Evolutionary conservation across 2,329 filamentous ascomycete genomes (phyloP).

Genomic region (Thielaviopsis punctulata): DNA sequence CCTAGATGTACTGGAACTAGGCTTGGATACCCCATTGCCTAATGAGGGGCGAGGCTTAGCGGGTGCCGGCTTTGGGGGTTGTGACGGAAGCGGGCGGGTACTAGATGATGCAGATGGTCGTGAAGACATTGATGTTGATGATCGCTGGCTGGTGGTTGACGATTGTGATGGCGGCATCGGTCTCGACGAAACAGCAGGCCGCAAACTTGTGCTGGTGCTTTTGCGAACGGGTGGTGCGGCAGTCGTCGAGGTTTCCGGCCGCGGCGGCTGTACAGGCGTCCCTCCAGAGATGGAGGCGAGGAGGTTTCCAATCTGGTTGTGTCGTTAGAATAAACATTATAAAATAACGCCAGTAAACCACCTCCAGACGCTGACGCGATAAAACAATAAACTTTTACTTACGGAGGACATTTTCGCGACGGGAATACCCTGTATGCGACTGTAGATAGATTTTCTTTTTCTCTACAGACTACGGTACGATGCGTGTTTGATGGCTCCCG

Average conservation of each 20-base stretch:
- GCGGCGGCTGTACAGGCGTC: background rate
- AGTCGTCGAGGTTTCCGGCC: background rate
- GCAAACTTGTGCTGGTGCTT: background rate
- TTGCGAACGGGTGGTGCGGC: background rate
- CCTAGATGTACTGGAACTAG: background rate
- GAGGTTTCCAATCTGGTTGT: constrained; percentile 10
- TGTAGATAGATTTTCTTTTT: background rate
- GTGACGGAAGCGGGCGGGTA: constrained; percentile 16
- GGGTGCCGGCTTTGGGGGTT: constrained; percentile 15
- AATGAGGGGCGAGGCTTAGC: constrained; percentile 1
- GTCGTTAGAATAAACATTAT: constrained; percentile 1
- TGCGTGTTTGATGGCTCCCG: background rate
- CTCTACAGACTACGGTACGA: background rate
- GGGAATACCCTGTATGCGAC: background rate
- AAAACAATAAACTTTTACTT: background rate
- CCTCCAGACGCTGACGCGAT: background rate
- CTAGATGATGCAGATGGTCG: constrained; percentile 18
- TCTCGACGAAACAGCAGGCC: background rate
- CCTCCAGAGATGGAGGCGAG: constrained; percentile 8
- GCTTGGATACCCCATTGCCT: constrained; percentile 6
- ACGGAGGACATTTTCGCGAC: constrained; percentile 6
- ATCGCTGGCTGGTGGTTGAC: background rate
- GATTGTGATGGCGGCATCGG: background rate
- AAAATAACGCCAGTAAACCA: background rate
- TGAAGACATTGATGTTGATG: constrained; percentile 7